These are phyloP conservation scores for Suillus decipiens DNA, from an alignment of 768 basidiomycete species.

Conservation along the genomic window DNA sequence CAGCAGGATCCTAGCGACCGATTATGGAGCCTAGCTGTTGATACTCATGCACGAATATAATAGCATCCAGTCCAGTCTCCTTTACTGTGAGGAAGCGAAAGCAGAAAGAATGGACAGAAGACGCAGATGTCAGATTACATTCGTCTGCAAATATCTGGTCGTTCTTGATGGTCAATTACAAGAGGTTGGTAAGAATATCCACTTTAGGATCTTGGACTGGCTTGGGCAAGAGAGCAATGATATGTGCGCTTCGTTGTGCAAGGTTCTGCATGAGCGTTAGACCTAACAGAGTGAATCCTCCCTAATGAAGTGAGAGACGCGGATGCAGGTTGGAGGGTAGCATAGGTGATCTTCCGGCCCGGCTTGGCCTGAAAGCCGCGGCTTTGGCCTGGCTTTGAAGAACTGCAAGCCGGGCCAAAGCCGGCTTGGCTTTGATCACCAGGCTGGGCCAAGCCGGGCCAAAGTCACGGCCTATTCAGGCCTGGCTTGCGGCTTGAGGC, in stretches of 20 bases:
- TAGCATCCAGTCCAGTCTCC: slow-evolving; percentile 70
- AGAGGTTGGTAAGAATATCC: slow-evolving; percentile 60
- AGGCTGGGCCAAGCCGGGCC: too few relatives aligned
- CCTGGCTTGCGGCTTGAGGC: too few relatives aligned
- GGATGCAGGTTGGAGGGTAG: neutral
- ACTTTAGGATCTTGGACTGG: slow-evolving; percentile 52
- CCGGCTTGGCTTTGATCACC: too few relatives aligned
- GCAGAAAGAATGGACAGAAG: slow-evolving; percentile 70
- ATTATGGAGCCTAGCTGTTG: slow-evolving; percentile 56
- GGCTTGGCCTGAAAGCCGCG: too few relatives aligned
- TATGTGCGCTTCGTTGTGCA: slow-evolving; percentile 74
- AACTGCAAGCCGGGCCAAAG: too few relatives aligned
- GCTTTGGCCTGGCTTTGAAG: too few relatives aligned
- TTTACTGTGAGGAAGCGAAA: slow-evolving; percentile 63
- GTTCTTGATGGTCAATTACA: slow-evolving; percentile 75
- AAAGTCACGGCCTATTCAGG: too few relatives aligned
- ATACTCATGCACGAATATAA: slow-evolving; percentile 82
- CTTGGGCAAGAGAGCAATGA: slow-evolving; percentile 71
- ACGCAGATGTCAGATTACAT: slow-evolving; percentile 68
- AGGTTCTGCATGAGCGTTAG: slow-evolving; percentile 54
- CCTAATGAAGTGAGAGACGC: slow-evolving; percentile 40
- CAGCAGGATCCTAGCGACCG: slow-evolving; percentile 29
- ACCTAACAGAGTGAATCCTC: slow-evolving; percentile 56
- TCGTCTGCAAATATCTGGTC: slow-evolving; percentile 79
- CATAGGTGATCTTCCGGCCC: too few relatives aligned